Evolutionary conservation across 345 rosid genomes (phyloP), one percentile per base, ranked within the genome.

Genomic region (Xanthoceras sorbifolium): DNA sequence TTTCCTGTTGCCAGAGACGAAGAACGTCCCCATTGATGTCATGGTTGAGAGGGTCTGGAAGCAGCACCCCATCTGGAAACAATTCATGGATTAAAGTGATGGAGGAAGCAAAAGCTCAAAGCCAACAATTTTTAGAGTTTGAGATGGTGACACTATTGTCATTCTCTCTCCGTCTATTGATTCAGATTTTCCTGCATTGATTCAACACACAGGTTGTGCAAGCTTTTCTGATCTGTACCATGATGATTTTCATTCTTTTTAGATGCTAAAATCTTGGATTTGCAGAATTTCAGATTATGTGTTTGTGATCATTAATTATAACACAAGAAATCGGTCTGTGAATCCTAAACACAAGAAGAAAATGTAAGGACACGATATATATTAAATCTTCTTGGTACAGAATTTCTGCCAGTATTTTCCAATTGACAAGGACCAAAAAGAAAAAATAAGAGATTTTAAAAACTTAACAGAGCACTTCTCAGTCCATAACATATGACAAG

Each of bases 1-100:
- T 36, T 88, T 88, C 80, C 76, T 87, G 63, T 6, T 90, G 15
- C 97, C 92, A 0, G 93, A 90, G 86, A 90, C 90, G 0, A 89
- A 89, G 74, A 85, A 85, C 6, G 68, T 93, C 20, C 90, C 87
- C 9, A 81, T 82, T 48, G 97, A 91, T 60, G 80, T 50, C 44
- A 90, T 88, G 89, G 77, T 67, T 8, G 91, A 89, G 0, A 76
- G 82, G 12, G 90, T 86, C 28, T 84, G 89, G 89, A 90, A 83
- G 77, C 17, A 73, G 38, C 89, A 89, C 55, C 77, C 69, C 3
- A 11, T 87, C 68, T 87, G 90, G 86, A 82, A 70, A 64, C 80
- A 28, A 31, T 85, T 79, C 74, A 86, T 80, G 81, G 76, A 78
- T 62, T 70, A 67, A 52, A 5, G 48, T 11, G 65, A 46, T 14